Conservation (phyloP, 768 basidiomycete genomes). For the Macrolepiota fuliginosa region DNA sequence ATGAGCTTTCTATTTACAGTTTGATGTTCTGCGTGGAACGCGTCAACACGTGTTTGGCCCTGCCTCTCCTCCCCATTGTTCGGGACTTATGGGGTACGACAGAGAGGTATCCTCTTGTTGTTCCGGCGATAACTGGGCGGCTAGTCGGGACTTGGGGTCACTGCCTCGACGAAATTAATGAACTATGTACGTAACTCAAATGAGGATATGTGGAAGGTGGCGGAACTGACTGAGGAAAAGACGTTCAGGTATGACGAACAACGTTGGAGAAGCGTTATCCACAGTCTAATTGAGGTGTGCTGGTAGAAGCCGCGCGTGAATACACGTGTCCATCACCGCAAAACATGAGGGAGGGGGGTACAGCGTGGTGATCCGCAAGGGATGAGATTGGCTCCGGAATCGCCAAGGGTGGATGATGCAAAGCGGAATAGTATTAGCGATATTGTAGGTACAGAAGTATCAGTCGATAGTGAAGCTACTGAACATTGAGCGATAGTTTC, state of each 20-base stretch:
- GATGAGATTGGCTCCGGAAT: background rate
- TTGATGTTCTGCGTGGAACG: background rate
- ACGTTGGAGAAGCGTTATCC: background rate
- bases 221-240: background rate
- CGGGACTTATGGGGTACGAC: background rate
- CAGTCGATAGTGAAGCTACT: background rate
- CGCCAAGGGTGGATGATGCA: background rate
- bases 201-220: background rate
- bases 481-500: background rate
- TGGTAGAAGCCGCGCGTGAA: background rate
- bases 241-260: background rate
- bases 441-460: background rate
- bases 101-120: background rate
- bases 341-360: background rate
- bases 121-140: background rate
- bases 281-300: background rate
- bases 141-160: background rate
- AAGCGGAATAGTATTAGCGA: slow-evolving; percentile 1
- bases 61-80: background rate
- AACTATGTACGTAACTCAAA: background rate
- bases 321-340: slow-evolving; percentile 1
- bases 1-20: slow-evolving; percentile 2
- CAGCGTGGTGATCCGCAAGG: slow-evolving; percentile 1
- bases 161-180: background rate
- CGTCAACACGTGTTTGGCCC: slow-evolving; percentile 10